These are phyloP conservation scores for Bolboschoenoplectus hybrid DNA, from an alignment of 202 grass and related monocot species.

Conservation along the genomic window DNA sequence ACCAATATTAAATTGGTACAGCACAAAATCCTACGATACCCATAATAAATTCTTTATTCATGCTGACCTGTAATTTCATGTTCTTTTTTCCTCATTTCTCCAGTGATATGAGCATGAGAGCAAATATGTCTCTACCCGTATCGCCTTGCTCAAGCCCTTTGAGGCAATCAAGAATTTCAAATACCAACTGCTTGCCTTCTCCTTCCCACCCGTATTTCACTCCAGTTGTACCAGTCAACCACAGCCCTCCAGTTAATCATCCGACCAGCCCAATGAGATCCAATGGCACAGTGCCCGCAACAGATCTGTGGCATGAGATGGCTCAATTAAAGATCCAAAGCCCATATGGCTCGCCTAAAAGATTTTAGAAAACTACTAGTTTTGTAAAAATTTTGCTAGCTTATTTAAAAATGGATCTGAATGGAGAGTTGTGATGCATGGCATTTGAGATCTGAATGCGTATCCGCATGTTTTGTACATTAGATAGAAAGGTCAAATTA, in stretches of 20 bases:
- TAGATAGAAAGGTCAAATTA: slow-evolving; percentile 14
- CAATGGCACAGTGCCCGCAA: neutral
- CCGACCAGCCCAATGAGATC: slow-evolving; percentile 38
- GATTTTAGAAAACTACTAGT: slow-evolving; percentile 40
- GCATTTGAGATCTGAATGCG: slow-evolving; percentile 11
- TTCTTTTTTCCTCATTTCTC: slow-evolving; percentile 33
- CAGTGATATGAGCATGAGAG: slow-evolving; percentile 44
- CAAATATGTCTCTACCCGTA: slow-evolving; percentile 60
- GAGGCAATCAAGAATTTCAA: slow-evolving; percentile 51
- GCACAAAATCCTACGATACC: neutral
- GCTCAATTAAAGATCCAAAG: slow-evolving; percentile 50
- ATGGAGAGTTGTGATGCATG: slow-evolving; percentile 16
- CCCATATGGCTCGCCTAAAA: slow-evolving; percentile 64
- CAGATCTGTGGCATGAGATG: slow-evolving; percentile 55
- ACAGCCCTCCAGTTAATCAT: slow-evolving; percentile 34
- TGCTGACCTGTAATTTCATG: slow-evolving; percentile 15
- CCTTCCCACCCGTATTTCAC: slow-evolving; percentile 47
- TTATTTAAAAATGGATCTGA: slow-evolving; percentile 17
- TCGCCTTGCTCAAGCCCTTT: slow-evolving; percentile 62
- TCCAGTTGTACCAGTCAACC: slow-evolving; percentile 40
- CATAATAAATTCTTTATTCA: neutral
- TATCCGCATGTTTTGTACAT: slow-evolving; percentile 29
- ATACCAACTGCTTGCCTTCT: slow-evolving; percentile 64
- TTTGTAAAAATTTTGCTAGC: slow-evolving; percentile 25
- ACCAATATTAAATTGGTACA: neutral